Base-by-base conservation (phyloP, 176 grass and related monocot genomes). In the Chrysopogon serrulatus region DNA sequence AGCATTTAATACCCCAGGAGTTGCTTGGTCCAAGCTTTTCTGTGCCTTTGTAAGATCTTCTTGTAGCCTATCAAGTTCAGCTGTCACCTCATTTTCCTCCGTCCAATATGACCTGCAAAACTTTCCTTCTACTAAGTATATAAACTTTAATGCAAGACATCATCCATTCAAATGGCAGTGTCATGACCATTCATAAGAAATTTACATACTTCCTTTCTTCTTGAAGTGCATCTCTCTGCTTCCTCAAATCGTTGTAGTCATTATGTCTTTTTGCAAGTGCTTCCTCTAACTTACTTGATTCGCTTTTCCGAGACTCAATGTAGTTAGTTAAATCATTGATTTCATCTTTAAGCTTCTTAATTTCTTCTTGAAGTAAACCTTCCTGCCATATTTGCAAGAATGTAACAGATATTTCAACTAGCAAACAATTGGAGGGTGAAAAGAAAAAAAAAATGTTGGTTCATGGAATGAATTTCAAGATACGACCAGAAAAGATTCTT, bases 1-100 rank as follows among this genome's bases (percentile, higher is more conserved):
- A 64, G 71, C 21, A 53, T 65, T 79, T 77, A 62, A 88, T 82
- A 98, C 96, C 82, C 96, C 93, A 49, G 96, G 96, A 2, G 86
- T 94, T 75, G 96, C 93, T 86, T 95, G 89, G 63, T 98, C 96
- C 61, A 98, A 83, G 82, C 89, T 95, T 87, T 98, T 98, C 47
- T 93, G 91, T 44, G 89, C 91, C 77, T 98, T 98, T 73, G 89
- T 48, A 83, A 98, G 93, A 70, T 95, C 96, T 6, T 82, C 88
- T 69, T 63, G 82, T 75, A 95, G 91, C 77, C 77, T 88, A 82
- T 92, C 87, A 26, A 98, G 95, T 77, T 98, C 96, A 85, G 87
- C 78, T 83, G 85, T 80, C 68, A 95, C 88, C 32, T 93, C 91
- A 60, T 77, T 80, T 93, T 98, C 96, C 78, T 95, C 87, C 83